These are phyloP conservation scores for Cryptosporidium muris DNA, from an alignment of 169 alveolate genomes.

Conservation along the genomic window DNA sequence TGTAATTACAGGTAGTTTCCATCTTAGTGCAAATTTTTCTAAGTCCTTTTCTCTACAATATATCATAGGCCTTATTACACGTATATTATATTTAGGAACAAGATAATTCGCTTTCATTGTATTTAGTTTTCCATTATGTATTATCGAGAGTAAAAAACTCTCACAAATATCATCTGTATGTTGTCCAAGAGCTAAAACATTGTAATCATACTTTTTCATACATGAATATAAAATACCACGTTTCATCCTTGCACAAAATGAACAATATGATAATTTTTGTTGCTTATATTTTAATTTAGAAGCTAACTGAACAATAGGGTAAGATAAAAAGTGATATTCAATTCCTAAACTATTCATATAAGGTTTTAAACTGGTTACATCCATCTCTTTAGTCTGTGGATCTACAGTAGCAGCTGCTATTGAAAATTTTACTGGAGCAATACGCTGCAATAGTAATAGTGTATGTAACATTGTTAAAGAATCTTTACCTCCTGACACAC, in stretches of 20 bases:
- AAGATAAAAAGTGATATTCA: constrained; percentile 86
- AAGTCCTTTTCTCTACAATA: constrained; percentile 87
- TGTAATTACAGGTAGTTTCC: constrained; percentile 88
- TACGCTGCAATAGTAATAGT: constrained; percentile 78
- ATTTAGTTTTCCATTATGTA: constrained; percentile 91
- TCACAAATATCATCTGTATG: constrained; percentile 93
- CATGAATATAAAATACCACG: constrained; percentile 91
- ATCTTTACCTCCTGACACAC: constrained; percentile 94
- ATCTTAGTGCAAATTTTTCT: constrained; percentile 84
- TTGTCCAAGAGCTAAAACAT: constrained; percentile 91
- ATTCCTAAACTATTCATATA: constrained; percentile 82
- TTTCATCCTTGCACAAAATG: constrained; percentile 94
- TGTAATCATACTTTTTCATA: constrained; percentile 88
- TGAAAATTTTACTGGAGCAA: constrained; percentile 84
- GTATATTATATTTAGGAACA: constrained; percentile 86
- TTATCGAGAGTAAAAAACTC: constrained; percentile 89
- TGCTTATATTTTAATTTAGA: constrained; percentile 80
- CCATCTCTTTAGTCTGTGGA: constrained; percentile 91
- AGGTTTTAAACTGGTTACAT: constrained; percentile 87
- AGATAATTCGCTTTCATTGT: constrained; percentile 91
- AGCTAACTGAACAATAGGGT: constrained; percentile 90
- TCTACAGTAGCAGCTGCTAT: constrained; percentile 92
- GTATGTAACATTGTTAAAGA: constrained; percentile 89
- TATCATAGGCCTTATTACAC: constrained; percentile 91
- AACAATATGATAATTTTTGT: constrained; percentile 82